phyloP scores from a whole-genome alignment of 345 rosid genomes.

The Passiflora organensis region DNA sequence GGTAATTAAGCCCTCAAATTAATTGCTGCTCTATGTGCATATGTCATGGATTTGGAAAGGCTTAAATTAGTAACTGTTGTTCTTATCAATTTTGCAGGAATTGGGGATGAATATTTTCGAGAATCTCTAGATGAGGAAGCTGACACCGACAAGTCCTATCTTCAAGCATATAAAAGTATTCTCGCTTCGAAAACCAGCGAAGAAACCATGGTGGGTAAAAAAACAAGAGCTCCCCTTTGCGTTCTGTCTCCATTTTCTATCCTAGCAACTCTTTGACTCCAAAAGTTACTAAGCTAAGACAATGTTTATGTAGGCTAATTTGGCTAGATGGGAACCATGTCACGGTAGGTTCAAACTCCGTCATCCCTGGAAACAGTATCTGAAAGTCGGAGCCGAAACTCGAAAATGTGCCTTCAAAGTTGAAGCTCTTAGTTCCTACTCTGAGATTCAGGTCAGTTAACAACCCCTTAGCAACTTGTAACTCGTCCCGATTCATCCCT shows the following conservation, averaged over 20 bases:
- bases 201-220: slow-evolving; percentile 60
- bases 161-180: slow-evolving; percentile 48
- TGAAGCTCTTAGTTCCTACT: slow-evolving; percentile 50
- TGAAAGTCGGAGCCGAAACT: slow-evolving; percentile 40
- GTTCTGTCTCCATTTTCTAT: background rate
- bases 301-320: slow-evolving; percentile 47
- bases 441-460: slow-evolving; percentile 45
- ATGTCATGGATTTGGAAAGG: too few relatives aligned
- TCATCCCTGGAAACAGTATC: slow-evolving; percentile 78
- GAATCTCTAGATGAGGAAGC: slow-evolving; percentile 7
- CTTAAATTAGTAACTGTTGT: too few relatives aligned
- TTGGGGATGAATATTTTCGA: slow-evolving; percentile 48
- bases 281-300: too few relatives aligned
- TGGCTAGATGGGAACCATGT: slow-evolving; percentile 81
- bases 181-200: slow-evolving; percentile 55
- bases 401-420: slow-evolving; percentile 59
- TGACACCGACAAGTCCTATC: slow-evolving; percentile 23
- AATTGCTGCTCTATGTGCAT: too few relatives aligned
- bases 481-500: too few relatives aligned
- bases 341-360: slow-evolving; percentile 65
- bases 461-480: too few relatives aligned
- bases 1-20: slow-evolving; percentile 22
- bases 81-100: slow-evolving; percentile 34
- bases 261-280: too few relatives aligned
- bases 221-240: too few relatives aligned